phyloP scores from a whole-genome alignment of 257 asterid species.

The Nicotiana knightiana region DNA sequence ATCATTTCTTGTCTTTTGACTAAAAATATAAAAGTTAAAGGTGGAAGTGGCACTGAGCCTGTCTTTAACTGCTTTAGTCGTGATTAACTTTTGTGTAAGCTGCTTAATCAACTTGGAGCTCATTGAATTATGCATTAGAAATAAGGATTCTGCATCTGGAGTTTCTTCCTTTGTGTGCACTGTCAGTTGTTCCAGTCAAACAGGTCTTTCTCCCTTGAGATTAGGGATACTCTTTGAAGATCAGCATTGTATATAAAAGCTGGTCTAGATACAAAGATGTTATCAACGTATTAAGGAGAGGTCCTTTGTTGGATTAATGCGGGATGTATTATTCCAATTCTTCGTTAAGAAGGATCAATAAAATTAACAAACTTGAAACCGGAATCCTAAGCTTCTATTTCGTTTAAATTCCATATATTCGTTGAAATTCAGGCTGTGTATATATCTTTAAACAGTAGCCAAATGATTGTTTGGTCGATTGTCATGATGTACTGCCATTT shows the following conservation, averaged over 20 bases:
- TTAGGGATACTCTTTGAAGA: background rate
- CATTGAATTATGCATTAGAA: background rate
- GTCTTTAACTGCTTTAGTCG: background rate
- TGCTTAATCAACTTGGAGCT: conserved; percentile 3
- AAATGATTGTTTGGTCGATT: background rate
- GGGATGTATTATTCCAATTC: background rate
- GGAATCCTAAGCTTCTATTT: background rate
- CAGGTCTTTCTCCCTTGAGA: background rate
- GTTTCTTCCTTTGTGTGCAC: background rate
- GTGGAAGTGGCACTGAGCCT: background rate
- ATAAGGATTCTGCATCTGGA: background rate
- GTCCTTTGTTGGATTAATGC: background rate
- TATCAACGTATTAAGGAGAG: background rate
- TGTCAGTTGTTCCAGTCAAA: background rate
- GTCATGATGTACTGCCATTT: background rate
- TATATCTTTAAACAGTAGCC: background rate
- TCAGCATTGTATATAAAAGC: background rate
- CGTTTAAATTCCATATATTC: background rate
- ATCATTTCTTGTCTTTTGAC: background rate
- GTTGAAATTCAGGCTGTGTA: background rate
- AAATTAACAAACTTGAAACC: background rate
- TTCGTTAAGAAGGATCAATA: background rate
- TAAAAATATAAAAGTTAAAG: background rate
- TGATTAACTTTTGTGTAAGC: background rate
- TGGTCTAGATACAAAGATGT: background rate